A percentile compares a stretch with the other conserved stretches of the same genome.
phyloP scores from a whole-genome alignment of 257 asterid genomes.

The Nicotiana knightiana region DNA sequence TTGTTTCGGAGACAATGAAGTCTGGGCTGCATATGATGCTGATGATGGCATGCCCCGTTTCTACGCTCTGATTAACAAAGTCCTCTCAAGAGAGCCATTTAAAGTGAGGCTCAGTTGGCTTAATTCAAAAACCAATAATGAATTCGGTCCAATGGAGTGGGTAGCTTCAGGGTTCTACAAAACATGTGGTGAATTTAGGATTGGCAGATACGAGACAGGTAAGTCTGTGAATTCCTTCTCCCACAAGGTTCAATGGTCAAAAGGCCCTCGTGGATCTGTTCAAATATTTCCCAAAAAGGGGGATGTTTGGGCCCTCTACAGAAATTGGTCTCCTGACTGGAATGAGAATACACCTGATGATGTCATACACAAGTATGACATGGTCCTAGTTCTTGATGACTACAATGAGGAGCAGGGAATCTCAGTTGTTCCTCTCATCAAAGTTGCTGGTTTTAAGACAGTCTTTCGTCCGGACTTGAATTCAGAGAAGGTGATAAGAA shows the following conservation, averaged over 20 bases:
- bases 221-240: conserved; percentile 24
- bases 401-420: conserved; percentile 25
- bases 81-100: conserved; percentile 23
- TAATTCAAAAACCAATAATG: conserved; percentile 26
- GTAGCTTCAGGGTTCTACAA: conserved; percentile 28
- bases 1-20: conserved; percentile 23
- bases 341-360: conserved; percentile 23
- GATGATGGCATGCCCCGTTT: conserved; percentile 33
- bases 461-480: conserved; percentile 18
- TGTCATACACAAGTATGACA: conserved; percentile 29
- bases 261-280: conserved; percentile 23
- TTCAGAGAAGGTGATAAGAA: conserved; percentile 5
- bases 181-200: conserved; percentile 30
- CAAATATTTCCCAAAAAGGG: conserved; percentile 23
- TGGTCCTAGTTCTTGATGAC: conserved; percentile 25
- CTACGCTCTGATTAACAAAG: conserved; percentile 25
- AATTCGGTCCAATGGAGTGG: conserved; percentile 26
- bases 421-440: conserved; percentile 24
- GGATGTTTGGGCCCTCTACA: conserved; percentile 28
- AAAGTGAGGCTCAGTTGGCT: conserved; percentile 31
- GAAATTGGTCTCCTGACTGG: conserved; percentile 31
- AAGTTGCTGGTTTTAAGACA: conserved; percentile 24
- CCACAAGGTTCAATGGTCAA: conserved; percentile 27
- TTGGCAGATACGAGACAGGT: conserved; percentile 17
- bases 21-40: conserved; percentile 36